Evolutionary conservation across 1,284 basidiomycete species (phyloP), one percentile per base, ranked within the genome.

Genomic region (Sporisorium exsertum): DNA sequence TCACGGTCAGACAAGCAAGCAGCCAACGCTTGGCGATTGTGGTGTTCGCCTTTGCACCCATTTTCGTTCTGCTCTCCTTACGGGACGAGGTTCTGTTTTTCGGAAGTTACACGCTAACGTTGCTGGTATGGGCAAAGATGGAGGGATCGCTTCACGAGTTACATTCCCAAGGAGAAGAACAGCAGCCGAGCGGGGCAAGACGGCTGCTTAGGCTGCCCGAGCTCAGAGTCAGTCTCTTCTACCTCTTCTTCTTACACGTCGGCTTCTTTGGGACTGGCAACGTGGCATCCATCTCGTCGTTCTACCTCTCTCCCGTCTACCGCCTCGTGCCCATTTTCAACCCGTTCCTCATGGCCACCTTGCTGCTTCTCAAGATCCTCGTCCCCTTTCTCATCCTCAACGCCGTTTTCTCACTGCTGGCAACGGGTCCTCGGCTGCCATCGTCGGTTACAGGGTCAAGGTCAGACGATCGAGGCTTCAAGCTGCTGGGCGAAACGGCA

Each of bases 301-400:
- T 95, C 86, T 95, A 95, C 84, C 88, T 95, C 13, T 93, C 92
- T 50, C 94, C 94, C 0, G 94, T 95, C 10, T 95, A 94, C 81
- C 91, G 94, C 5, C 88, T 95, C 15, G 91, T 95, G 64, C 93
- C 94, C 0, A 89, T 94, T 64, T 95, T 95, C 86, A 92, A 89
- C 73, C 94, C 94, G 0, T 95, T 94, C 86, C 88, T 93, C 58
- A 94, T 95, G 94, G 90, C 83, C 16, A 64, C 78, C 1, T 46
- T 84, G 55, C 67, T 84, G 24, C 87, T 94, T 50, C 92, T 92
- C 88, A 95, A 84, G 71, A 81, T 84, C 35, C 60, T 83, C 18
- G 68, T 81, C 0, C 83, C 83, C 3, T 82, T 84, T 35, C 54
- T 95, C 7, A 89, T 90, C 0, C 93, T 94, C 47, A 94, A 92